Evolutionary conservation across 148 eudicot genomes (phyloP).

Genomic region (Vaccinium vitisidaea): DNA sequence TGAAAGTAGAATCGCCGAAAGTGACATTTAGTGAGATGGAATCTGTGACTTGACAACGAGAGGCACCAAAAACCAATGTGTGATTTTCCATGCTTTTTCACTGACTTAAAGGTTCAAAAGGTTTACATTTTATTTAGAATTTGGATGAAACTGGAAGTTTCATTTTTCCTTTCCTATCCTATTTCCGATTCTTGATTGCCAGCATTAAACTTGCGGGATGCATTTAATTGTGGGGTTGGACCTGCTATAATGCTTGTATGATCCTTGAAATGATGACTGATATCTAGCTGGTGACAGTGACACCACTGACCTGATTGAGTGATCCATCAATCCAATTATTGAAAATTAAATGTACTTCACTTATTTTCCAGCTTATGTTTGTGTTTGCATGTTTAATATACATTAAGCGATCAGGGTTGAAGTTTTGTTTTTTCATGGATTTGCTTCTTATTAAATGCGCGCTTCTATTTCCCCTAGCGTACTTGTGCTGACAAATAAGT

Average conservation of each 20-base stretch:
- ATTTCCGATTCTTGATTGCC: background rate
- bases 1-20: conserved; percentile 3
- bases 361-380: background rate
- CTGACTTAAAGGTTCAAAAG: background rate
- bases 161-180: background rate
- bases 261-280: background rate
- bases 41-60: conserved; percentile 1
- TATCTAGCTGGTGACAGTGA: background rate
- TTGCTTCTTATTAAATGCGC: background rate
- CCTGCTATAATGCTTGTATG: background rate
- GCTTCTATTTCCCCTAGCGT: background rate
- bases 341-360: background rate
- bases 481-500: background rate
- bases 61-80: background rate
- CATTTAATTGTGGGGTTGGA: background rate
- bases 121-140: background rate
- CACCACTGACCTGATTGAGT: background rate
- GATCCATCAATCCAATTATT: background rate
- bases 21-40: conserved; percentile 6
- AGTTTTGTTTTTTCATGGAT: background rate
- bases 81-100: background rate
- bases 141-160: background rate
- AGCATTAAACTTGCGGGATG: background rate
- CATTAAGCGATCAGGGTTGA: background rate
- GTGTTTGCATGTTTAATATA: background rate